Evolutionary conservation across 805 yeast genomes (phyloP).

Genomic region (Lachancea fermentati): DNA sequence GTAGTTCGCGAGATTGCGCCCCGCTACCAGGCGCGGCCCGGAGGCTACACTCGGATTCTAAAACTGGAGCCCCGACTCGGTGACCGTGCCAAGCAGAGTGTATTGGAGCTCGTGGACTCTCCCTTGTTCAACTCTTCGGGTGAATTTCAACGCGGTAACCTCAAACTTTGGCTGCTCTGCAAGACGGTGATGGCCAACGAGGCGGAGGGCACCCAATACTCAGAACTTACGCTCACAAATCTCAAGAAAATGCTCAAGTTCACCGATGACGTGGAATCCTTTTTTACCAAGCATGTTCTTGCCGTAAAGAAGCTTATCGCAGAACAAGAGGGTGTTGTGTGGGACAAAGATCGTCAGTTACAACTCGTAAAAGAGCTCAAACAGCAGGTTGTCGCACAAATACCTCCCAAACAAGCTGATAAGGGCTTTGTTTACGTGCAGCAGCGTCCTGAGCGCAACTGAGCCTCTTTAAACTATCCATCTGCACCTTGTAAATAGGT

Average conservation of each 20-base stretch:
- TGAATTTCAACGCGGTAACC: constrained; percentile 26
- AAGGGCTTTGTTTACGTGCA: constrained; percentile 3
- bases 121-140: constrained; percentile 24
- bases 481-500: background rate
- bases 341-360: constrained; percentile 12
- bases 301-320: constrained; percentile 14
- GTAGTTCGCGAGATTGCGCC: constrained; percentile 58
- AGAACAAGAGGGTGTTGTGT: constrained; percentile 9
- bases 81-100: constrained; percentile 86
- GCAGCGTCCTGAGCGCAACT: constrained; percentile 3
- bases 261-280: constrained; percentile 7
- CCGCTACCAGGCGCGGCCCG: constrained; percentile 56
- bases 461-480: background rate
- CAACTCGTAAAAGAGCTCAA: constrained; percentile 4
- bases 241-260: constrained; percentile 19
- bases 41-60: constrained; percentile 84
- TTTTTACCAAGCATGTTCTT: constrained; percentile 5
- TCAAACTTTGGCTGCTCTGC: constrained; percentile 30
- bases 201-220: constrained; percentile 16
- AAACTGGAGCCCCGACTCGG: constrained; percentile 81
- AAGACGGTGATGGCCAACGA: constrained; percentile 24
- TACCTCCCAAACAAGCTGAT: background rate
- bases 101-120: constrained; percentile 80
- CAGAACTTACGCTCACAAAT: constrained; percentile 20
- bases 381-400: background rate